These are phyloP conservation scores for Hericium coralloides DNA, from an alignment of 768 basidiomycete species.

Conservation along the genomic window DNA sequence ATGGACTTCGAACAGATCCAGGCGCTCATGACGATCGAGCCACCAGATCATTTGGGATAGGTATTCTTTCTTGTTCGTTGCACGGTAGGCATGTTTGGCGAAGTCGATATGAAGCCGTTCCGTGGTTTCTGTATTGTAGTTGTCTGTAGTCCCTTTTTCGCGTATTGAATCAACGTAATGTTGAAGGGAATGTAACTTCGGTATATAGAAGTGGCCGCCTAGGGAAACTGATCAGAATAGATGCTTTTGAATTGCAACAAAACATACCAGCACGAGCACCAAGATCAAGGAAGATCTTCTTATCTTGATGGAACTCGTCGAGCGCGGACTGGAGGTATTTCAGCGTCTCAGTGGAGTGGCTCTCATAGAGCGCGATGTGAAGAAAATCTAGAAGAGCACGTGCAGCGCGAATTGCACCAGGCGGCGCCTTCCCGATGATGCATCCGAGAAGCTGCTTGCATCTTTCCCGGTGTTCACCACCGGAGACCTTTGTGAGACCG, in stretches of 20 bases:
- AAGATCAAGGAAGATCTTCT: constrained; percentile 27
- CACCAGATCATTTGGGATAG: constrained; percentile 23
- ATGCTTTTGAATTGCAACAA: too few species aligned
- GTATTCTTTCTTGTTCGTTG: constrained; percentile 19
- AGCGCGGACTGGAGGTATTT: constrained; percentile 19
- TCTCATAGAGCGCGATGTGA: constrained; percentile 26
- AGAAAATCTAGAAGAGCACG: constrained; percentile 26
- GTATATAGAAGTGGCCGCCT: constrained; percentile 6
- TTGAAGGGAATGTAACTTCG: constrained; percentile 9
- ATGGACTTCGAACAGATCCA: neutral
- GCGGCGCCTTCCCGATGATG: neutral
- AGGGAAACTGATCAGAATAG: neutral
- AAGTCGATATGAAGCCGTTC: constrained; percentile 25
- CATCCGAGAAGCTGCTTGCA: neutral
- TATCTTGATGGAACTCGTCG: constrained; percentile 29
- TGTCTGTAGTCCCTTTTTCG: constrained; percentile 10
- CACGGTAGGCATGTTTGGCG: constrained; percentile 23
- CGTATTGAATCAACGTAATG: constrained; percentile 10
- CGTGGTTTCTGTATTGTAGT: constrained; percentile 22
- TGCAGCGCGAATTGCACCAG: neutral
- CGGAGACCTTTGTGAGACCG: neutral
- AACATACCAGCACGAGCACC: constrained; percentile 23
- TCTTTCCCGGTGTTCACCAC: neutral
- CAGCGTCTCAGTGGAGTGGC: constrained; percentile 25
- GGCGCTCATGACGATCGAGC: constrained; percentile 7